Evolutionary conservation across 2,329 filamentous ascomycete genomes (phyloP), one percentile per base, ranked within the genome.

Genomic region (Aureobasidium sp.): DNA sequence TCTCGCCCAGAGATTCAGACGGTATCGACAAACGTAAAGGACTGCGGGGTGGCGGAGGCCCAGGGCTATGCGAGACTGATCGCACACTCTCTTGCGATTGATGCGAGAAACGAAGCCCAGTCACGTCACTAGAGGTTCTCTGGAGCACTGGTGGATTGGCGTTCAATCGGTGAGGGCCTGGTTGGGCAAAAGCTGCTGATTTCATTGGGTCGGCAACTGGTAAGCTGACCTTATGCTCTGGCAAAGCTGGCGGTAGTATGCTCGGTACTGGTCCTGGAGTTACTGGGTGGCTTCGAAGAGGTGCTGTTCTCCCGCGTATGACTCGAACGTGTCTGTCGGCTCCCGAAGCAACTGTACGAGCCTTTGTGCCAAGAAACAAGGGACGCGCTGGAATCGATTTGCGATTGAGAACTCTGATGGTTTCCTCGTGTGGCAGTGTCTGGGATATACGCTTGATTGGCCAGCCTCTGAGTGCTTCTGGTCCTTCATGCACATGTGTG

Each of bases 41-140:
- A 54, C 68, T 71, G 9, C 66, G 66, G n/a, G 70, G 69, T 17
- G 70, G 70, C 13, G 70, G 70, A 21, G 70, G 69, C 45, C 70
- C 71, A 25, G 70, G 70, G 54, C 68, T 70, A 19, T 69, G 66
- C 0, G 68, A 68, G 17, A 69, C 47, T 35, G 66, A 68, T 40
- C 67, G 59, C 25, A 64, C 64, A 11, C 46, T 29, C 9, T 43
- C 35, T 21, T 23, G 37, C 1, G 37, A 23, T 2, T 3, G 19
- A 33, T 50, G 35, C 4, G 35, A 38, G 31, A 47, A 53, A 23
- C 67, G 66, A 38, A 69, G 55, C 2, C 67, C 66, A 3, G 67
- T 65, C 19, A 67, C 65, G 17, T 71, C 67, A 60, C 69, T 71
- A 0, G 70, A 69, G 15, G 67, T 65, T 38, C 69, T 63, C n/a